These are phyloP conservation scores for Lonicera japonica DNA, from an alignment of 129 eudicot species.

Conservation along the genomic window DNA sequence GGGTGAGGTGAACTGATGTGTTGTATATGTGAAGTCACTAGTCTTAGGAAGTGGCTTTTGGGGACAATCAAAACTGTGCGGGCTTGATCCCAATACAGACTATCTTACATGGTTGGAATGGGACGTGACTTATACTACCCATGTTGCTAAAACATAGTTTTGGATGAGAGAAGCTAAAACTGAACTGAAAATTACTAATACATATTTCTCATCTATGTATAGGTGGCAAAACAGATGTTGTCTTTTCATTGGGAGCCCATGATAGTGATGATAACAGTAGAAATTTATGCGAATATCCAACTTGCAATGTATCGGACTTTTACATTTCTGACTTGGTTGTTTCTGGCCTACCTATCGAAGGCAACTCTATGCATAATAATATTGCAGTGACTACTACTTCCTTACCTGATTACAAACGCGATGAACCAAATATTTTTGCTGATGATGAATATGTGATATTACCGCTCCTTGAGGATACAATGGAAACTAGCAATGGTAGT, in stretches of 20 bases:
- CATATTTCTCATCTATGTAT: slow-evolving; percentile 15
- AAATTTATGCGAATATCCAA: slow-evolving; percentile 59
- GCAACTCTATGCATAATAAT: slow-evolving; percentile 30
- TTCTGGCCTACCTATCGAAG: slow-evolving; percentile 47
- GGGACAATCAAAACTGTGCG: too few relatives aligned
- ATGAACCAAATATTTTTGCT: slow-evolving; percentile 49
- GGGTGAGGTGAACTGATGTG: background rate
- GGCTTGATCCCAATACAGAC: too few relatives aligned
- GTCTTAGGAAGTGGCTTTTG: too few relatives aligned
- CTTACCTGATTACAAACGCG: slow-evolving; percentile 58
- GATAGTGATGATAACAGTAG: slow-evolving; percentile 47
- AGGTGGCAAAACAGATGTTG: slow-evolving; percentile 47
- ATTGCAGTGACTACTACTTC: slow-evolving; percentile 22
- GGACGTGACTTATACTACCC: too few relatives aligned
- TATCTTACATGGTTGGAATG: too few relatives aligned
- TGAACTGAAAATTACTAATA: slow-evolving; percentile 2
- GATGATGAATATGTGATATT: slow-evolving; percentile 59
- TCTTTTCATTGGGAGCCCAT: slow-evolving; percentile 34
- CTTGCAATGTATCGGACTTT: slow-evolving; percentile 75
- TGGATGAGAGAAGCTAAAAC: background rate
- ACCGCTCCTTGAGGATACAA: slow-evolving; percentile 63
- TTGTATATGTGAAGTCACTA: too few relatives aligned
- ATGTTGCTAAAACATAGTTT: too few relatives aligned
- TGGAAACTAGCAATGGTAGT: slow-evolving; percentile 33
- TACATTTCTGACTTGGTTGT: slow-evolving; percentile 80